These are phyloP conservation scores for Carex arenaria DNA, from an alignment of 202 grass and related monocot species.

Conservation along the genomic window DNA sequence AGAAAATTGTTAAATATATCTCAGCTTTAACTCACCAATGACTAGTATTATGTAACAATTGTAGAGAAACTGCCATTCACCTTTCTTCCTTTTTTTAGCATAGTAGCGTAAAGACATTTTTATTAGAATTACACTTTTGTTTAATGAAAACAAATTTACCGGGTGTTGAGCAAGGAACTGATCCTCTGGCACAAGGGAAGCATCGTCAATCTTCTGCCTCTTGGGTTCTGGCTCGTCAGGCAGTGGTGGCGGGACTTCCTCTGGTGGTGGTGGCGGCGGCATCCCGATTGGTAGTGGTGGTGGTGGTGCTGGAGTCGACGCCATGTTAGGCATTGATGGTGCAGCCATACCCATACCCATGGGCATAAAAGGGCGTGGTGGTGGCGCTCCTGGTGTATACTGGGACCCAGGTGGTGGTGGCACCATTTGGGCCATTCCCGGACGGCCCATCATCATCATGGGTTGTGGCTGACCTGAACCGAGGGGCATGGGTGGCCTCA, in stretches of 20 bases:
- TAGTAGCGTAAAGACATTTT: not conserved
- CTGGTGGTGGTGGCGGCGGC: conserved; percentile 60
- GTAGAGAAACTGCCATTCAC: not conserved
- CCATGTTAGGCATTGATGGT: conserved; percentile 36
- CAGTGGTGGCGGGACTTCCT: conserved; percentile 76
- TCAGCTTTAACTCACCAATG: not conserved
- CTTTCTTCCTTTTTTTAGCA: not conserved
- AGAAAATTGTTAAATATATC: conserved; percentile 23
- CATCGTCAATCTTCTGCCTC: conserved; percentile 72
- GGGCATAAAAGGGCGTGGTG: conserved; percentile 36
- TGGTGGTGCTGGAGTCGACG: conserved; percentile 38
- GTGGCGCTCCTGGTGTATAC: conserved; percentile 34
- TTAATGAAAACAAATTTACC: conserved; percentile 44
- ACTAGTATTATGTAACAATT: not conserved
- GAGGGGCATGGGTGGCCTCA: conserved; percentile 49
- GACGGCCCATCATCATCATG: conserved; percentile 39
- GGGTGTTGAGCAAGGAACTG: conserved; percentile 82
- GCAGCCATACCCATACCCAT: conserved; percentile 27
- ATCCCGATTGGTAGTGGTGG: conserved; percentile 34
- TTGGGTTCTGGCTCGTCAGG: conserved; percentile 98
- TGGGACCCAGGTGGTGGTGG: conserved; percentile 74
- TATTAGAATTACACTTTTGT: not conserved
- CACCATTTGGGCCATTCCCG: conserved; percentile 36
- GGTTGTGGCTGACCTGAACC: conserved; percentile 38
- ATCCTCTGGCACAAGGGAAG: conserved; percentile 69